phyloP scores from a whole-genome alignment of 495 filamentous ascomycete genomes.

The Staphylotrichum tortipilum region DNA sequence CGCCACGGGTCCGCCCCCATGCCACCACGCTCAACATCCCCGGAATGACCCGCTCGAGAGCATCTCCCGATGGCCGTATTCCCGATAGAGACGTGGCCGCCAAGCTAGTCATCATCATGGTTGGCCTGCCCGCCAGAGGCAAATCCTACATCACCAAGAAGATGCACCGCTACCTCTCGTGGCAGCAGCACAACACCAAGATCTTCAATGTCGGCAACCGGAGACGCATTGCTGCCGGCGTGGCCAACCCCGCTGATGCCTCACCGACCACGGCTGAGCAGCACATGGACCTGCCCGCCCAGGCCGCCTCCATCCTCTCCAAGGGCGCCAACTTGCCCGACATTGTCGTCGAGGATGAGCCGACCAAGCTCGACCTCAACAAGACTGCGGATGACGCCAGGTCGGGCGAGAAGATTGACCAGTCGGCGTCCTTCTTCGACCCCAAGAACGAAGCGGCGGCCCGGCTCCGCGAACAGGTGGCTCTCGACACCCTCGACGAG shows the following conservation, averaged over 20 bases:
- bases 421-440: conserved; percentile 91
- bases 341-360: conserved; percentile 26
- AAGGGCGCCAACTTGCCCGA: conserved; percentile 33
- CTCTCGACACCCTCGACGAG: conserved; percentile 86
- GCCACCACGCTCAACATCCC: conserved; percentile 82
- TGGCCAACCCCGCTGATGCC: conserved; percentile 19
- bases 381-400: background rate
- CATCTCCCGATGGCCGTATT: conserved; percentile 90
- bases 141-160: conserved; percentile 99
- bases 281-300: conserved; percentile 29
- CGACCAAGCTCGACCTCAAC: conserved; percentile 29
- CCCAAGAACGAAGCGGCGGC: conserved; percentile 77
- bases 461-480: conserved; percentile 79
- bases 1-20: conserved; percentile 56
- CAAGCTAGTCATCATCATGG: conserved; percentile 97
- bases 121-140: conserved; percentile 85
- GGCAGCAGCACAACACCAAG: conserved; percentile 88
- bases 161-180: conserved; percentile 86
- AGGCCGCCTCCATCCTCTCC: conserved; percentile 41
- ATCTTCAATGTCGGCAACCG: conserved; percentile 98
- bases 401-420: conserved; percentile 56
- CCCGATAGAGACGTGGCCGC: conserved; percentile 85
- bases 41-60: conserved; percentile 80
- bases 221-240: conserved; percentile 67
- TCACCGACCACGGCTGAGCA: conserved; percentile 16